Evolutionary conservation across 176 grass and related monocot genomes (phyloP), one percentile per base, ranked within the genome.

Genomic region (Hordeum vulgare): DNA sequence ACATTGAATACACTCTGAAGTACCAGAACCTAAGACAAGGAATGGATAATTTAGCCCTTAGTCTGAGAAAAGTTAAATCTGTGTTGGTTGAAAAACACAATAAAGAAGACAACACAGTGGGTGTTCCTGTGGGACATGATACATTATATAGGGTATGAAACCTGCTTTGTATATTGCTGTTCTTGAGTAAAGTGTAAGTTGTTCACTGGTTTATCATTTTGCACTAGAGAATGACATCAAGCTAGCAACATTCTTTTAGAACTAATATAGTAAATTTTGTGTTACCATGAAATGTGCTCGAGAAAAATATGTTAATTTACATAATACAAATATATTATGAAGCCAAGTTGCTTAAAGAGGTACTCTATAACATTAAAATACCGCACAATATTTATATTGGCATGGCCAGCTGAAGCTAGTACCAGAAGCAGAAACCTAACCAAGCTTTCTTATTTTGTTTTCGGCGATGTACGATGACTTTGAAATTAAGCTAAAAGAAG

Each of bases 401-500:
- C 69, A 57, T 44, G 33, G 20, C 44, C 20, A 74, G 25, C 36
- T 87, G 17, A 39, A 41, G 54, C 11, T 69, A 60, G 23, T 75
- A 42, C 58, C 21, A 80, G 29, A 63, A 81, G 51, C 18, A 70
- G 31, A 85, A 83, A 51, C 18, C 26, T 63, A 77, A 81, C 29
- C 18, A 62, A 5, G 53, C 47, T 80, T 79, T 76, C 21, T 71
- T 82, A 37, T 57, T 77, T 36, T 40, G 9, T 25, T n/a, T 80
- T 90, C 29, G 47, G 17, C 14, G 63, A 71, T 89, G 21, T 66
- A 97, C 91, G 94, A 90, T 89, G 87, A 86, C 27, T 77, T 90
- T 20, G 75, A 75, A 67, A 77, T 90, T 60, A 94, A 86, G 27
- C 44, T 97, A 56, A 97, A 76, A 86, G 91, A 90, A 90, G 89